Evolutionary conservation across 257 asterid genomes (phyloP).

Genomic region (Paulownia fortunei): DNA sequence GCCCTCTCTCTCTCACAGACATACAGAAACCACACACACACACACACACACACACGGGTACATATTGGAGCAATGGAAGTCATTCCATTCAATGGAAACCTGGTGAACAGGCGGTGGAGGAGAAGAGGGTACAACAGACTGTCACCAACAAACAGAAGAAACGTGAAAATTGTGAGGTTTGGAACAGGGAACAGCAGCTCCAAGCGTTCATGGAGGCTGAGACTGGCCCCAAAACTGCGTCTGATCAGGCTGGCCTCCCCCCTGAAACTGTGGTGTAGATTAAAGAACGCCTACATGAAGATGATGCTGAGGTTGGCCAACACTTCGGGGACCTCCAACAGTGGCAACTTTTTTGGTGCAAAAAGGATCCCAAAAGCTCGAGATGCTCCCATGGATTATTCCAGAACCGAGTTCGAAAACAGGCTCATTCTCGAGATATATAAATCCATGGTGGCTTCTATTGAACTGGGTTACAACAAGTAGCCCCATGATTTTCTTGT

Average conservation of each 20-base stretch:
- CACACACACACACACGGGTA: background rate
- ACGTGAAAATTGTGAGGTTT: conserved; percentile 28
- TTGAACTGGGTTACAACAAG: conserved; percentile 57
- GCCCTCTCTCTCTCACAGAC: background rate
- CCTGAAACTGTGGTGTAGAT: conserved; percentile 42
- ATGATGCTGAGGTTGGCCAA: conserved; percentile 46
- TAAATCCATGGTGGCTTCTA: conserved; percentile 64
- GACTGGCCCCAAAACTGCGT: conserved; percentile 44
- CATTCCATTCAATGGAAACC: conserved; percentile 20
- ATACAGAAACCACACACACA: background rate
- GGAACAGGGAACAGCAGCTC: conserved; percentile 22
- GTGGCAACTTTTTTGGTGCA: conserved; percentile 28
- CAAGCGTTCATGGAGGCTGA: conserved; percentile 40
- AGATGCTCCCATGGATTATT: background rate
- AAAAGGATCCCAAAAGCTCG: conserved; percentile 43
- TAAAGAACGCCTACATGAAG: conserved; percentile 49
- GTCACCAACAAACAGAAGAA: conserved; percentile 27
- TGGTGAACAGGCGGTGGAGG: conserved; percentile 28
- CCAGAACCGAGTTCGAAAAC: conserved; percentile 59
- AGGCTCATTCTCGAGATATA: conserved; percentile 76
- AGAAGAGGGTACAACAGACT: conserved; percentile 42
- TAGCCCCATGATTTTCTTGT: too few relatives aligned
- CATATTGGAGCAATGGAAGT: conserved; percentile 28
- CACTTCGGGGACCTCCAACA: conserved; percentile 30
- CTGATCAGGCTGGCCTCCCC: conserved; percentile 39